These are phyloP conservation scores for Aureobasidium musti DNA, from an alignment of 2,329 filamentous ascomycete species.

Conservation along the genomic window DNA sequence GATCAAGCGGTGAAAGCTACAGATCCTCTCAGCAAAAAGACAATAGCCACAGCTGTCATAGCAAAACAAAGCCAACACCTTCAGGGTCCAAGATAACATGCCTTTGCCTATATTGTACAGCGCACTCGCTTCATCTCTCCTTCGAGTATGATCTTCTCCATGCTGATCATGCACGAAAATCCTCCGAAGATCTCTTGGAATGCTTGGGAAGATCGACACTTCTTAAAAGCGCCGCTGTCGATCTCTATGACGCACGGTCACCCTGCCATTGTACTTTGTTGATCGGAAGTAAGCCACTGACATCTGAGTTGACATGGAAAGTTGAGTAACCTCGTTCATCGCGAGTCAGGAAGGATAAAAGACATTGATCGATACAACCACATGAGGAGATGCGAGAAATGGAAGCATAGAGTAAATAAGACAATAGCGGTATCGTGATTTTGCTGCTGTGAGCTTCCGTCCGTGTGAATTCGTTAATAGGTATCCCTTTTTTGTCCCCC, in stretches of 20 bases:
- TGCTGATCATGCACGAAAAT: neutral
- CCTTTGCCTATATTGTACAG: neutral
- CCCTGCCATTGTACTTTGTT: neutral
- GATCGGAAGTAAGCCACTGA: neutral
- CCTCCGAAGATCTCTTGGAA: neutral
- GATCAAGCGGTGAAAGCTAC: neutral
- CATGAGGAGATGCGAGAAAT: neutral
- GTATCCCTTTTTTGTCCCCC: neutral
- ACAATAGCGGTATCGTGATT: neutral
- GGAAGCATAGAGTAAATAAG: neutral
- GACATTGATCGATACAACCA: neutral
- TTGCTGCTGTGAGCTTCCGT: neutral
- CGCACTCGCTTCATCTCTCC: neutral
- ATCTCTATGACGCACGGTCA: neutral
- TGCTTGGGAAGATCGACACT: neutral
- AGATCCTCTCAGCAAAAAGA: neutral
- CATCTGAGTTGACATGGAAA: neutral
- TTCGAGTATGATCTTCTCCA: neutral
- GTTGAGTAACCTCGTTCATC: neutral
- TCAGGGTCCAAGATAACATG: neutral
- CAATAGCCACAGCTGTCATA: slow-evolving; percentile 13
- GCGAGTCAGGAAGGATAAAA: neutral
- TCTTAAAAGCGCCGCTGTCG: neutral
- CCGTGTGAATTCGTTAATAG: neutral
- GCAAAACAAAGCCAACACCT: neutral